Conservation (phyloP, 2,329 filamentous ascomycete species). For the Escovopsis weberi region DNA sequence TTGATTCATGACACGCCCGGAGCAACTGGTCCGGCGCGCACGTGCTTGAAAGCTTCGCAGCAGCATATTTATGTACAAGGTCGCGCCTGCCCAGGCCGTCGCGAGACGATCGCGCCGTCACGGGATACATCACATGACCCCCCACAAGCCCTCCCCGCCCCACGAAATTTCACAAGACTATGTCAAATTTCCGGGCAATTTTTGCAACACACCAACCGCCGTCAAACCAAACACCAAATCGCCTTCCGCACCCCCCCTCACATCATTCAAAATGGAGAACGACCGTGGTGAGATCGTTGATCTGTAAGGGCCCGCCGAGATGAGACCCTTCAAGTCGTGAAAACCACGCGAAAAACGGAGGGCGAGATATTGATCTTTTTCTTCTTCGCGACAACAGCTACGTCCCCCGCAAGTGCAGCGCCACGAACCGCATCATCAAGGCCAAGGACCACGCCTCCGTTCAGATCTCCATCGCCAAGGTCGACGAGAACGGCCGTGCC, state of each 20-base stretch:
- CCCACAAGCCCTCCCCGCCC: conserved; percentile 21
- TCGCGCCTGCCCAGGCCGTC: conserved; percentile 6
- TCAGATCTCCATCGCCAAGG: conserved; percentile 93
- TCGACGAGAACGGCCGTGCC: conserved; percentile 95
- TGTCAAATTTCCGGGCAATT: conserved; percentile 19
- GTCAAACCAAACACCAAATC: conserved; percentile 15
- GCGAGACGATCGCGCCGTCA: conserved; percentile 21
- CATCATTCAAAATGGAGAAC: conserved; percentile 86
- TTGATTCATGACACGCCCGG: too few relatives aligned
- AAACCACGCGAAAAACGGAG: conserved; percentile 4
- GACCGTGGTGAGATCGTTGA: conserved; percentile 99
- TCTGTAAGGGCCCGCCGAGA: conserved; percentile 51
- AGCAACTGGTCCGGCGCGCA: too few relatives aligned
- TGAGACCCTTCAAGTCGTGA: neutral
- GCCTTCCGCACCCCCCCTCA: conserved; percentile 14
- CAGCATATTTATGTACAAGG: too few relatives aligned
- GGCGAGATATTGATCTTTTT: conserved; percentile 13
- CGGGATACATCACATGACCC: conserved; percentile 20
- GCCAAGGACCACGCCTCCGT: conserved; percentile 99
- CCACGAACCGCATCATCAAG: conserved; percentile 99
- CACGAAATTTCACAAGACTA: conserved; percentile 21
- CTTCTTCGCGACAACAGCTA: conserved; percentile 42
- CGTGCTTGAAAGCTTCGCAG: neutral
- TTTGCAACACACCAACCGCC: conserved; percentile 17
- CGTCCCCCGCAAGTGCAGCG: conserved; percentile 97